Base-by-base conservation (phyloP, 768 basidiomycete species). In the Auricularia cornea region DNA sequence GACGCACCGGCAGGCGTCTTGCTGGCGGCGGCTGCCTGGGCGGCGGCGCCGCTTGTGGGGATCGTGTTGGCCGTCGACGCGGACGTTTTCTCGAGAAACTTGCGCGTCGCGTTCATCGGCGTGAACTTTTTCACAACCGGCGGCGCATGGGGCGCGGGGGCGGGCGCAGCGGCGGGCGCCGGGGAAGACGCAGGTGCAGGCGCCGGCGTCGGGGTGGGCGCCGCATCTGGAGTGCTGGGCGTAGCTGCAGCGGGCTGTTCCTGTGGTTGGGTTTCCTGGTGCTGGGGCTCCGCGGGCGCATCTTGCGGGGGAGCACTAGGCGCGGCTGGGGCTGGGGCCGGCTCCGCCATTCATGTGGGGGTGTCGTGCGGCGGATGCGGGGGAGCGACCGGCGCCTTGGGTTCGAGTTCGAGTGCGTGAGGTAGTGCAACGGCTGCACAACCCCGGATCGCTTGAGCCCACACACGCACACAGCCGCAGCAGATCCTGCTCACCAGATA, bases 21-120 rank as follows among this genome's bases (percentile, higher is more conserved):
- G 54, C 20, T 67, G 2, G 71, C 64, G 14, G 68, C 83, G 11
- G 81, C 66, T 75, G 78, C 69, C 23, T 83, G 76, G 38, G 40
- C 59, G 28, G 54, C 62, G 26, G 78, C 70, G 29, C 84, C 72
- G 57, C 78, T 75, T 23, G 61, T 11, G 18, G 31, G 32, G 33
- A 52, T 29, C 60, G 66, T 44, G 30, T 63, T 52, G 29, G 85
- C 79, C 48, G 35, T 38, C 16, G 84, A 78, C 51, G 86, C 74
- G 5, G 85, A 85, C 62, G 88, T 89, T 82, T 95, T 96, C 79
- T 94, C 90, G 51, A 98, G 79, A 75, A 98, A 98, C 75, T 92
- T 93, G 84, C 94, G 96, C 79, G 92, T 96, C 74, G 98, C 92
- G 72, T 93, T 94, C 66, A 93, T 85, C 31, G 92, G 84, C 72